phyloP scores from a whole-genome alignment of 495 filamentous ascomycete genomes.

The Xeromyces bisporus region DNA sequence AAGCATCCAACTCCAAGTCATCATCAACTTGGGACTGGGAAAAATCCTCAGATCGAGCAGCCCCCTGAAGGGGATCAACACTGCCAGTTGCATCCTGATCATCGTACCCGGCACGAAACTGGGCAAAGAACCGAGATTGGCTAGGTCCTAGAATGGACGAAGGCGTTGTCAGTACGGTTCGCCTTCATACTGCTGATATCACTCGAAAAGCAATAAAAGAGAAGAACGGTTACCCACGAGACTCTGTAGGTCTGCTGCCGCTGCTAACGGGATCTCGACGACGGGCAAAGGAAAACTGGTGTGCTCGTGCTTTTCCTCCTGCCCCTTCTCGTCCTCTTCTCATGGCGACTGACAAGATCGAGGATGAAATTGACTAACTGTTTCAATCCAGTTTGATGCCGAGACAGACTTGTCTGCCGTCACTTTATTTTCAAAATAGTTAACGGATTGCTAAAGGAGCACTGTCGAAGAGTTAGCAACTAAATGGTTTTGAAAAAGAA shows the following conservation, averaged over 20 bases:
- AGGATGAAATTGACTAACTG: not conserved
- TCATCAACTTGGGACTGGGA: conserved; percentile 9
- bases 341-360: not conserved
- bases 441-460: no score
- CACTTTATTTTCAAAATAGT: no score
- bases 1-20: conserved; percentile 26
- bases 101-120: not conserved
- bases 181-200: no score
- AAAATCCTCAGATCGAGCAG: no score
- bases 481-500: no score
- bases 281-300: no score
- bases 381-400: not conserved
- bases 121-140: conserved; percentile 3
- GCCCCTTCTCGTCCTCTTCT: not conserved
- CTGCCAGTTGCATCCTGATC: not conserved
- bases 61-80: not conserved
- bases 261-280: conserved; percentile 1
- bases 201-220: no score
- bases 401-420: no score
- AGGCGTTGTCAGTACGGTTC: no score
- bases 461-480: no score
- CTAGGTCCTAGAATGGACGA: conserved; percentile 17
- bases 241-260: conserved; percentile 1
- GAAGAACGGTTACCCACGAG: no score
- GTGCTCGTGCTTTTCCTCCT: no score